phyloP scores from a whole-genome alignment of 192 early-diverging fungal genomes.

The Fimicolochytrium jonesii region DNA sequence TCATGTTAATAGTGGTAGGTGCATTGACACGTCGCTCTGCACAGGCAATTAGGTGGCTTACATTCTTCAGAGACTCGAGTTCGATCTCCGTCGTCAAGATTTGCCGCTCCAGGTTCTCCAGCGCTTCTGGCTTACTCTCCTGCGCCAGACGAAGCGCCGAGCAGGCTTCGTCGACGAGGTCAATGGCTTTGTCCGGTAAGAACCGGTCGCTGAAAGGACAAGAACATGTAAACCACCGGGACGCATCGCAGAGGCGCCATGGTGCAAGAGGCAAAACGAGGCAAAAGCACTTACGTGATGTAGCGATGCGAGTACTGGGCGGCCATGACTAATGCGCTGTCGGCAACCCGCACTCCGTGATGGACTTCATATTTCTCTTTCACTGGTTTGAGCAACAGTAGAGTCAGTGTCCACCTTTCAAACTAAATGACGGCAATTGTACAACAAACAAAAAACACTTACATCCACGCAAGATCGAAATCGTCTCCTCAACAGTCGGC shows the following conservation, averaged over 20 bases:
- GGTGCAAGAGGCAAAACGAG: too few species aligned
- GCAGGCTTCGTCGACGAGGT: constrained; percentile 82
- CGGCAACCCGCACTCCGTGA: constrained; percentile 59
- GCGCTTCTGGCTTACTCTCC: constrained; percentile 84
- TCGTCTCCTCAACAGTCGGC: constrained; percentile 57
- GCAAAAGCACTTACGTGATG: too few species aligned
- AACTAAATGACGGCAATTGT: too few species aligned
- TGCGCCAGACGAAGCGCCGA: constrained; percentile 83
- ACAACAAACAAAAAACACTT: too few species aligned
- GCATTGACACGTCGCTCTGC: too few species aligned
- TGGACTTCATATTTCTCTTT: constrained; percentile 66
- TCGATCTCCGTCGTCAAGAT: constrained; percentile 84
- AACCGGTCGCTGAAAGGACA: too few species aligned
- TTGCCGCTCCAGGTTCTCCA: constrained; percentile 79
- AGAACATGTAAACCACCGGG: too few species aligned
- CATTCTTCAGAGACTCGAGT: constrained; percentile 76
- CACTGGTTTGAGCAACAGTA: too few species aligned
- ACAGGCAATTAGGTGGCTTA: too few species aligned
- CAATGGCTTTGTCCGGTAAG: constrained; percentile 67
- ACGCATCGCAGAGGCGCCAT: too few species aligned
- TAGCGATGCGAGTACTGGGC: constrained; percentile 61
- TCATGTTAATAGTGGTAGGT: neutral
- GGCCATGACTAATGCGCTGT: constrained; percentile 57
- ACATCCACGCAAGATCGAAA: constrained; percentile 60
- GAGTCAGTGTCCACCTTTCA: too few species aligned